Percentiles rank a stretch among this genome's conserved stretches.
These are phyloP conservation scores for Nothophytophthora sp. DNA, from an alignment of 352 stramenopile genomes.

Conservation along the genomic window DNA sequence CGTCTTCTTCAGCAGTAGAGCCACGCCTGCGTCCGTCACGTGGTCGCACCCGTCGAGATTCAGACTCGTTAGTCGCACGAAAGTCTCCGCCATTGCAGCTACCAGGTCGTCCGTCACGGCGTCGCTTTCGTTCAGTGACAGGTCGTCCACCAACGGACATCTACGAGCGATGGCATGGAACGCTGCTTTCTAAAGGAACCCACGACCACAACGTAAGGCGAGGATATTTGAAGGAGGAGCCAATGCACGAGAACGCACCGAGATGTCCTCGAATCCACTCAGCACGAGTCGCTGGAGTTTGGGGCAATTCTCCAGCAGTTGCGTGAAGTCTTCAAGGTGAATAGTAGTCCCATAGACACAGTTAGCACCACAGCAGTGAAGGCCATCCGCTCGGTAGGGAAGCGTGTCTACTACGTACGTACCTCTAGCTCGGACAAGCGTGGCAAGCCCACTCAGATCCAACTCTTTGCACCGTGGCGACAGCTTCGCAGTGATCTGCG, in stretches of 20 bases:
- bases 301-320: constrained; percentile 38
- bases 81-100: constrained; percentile 24
- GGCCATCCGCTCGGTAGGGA: neutral
- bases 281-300: constrained; percentile 44
- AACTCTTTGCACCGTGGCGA: constrained; percentile 46
- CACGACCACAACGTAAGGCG: constrained; percentile 3
- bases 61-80: constrained; percentile 41
- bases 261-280: constrained; percentile 33
- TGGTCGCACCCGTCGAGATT: constrained; percentile 46
- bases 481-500: constrained; percentile 46
- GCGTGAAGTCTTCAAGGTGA: constrained; percentile 32
- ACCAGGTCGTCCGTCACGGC: constrained; percentile 61
- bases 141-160: constrained; percentile 26
- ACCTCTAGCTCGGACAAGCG: constrained; percentile 34
- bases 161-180: constrained; percentile 29
- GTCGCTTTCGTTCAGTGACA: constrained; percentile 48
- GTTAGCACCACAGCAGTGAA: neutral
- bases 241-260: constrained; percentile 18
- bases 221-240: neutral
- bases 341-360: neutral
- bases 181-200: constrained; percentile 50
- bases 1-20: constrained; percentile 40
- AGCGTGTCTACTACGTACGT: neutral
- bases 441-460: constrained; percentile 40
- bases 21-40: constrained; percentile 58